Conservation (phyloP, 2,329 filamentous ascomycete genomes). For the Davidsoniella neocaledoniae region DNA sequence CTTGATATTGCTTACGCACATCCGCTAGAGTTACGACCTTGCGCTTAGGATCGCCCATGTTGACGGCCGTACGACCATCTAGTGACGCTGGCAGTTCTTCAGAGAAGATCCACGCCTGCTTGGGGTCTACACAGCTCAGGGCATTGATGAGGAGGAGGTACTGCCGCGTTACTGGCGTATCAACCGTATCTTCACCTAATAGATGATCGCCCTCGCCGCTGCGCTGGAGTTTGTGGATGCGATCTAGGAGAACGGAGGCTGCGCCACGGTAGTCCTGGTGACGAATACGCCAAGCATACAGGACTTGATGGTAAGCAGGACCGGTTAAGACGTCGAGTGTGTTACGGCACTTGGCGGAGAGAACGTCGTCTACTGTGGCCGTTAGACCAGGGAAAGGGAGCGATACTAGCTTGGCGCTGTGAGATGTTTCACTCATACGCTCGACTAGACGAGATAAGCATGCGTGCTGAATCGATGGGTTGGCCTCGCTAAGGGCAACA, state of each 20-base stretch:
- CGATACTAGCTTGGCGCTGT: conserved; percentile 50
- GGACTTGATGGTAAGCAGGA: conserved; percentile 75
- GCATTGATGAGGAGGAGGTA: conserved; percentile 90
- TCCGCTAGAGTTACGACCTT: conserved; percentile 74
- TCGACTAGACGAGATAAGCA: conserved; percentile 54
- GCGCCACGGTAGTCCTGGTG: conserved; percentile 74
- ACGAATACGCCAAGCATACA: conserved; percentile 80
- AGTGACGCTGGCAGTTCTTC: conserved; percentile 21
- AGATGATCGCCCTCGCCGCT: conserved; percentile 30
- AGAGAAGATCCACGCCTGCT: conserved; percentile 65
- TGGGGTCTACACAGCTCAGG: conserved; percentile 64
- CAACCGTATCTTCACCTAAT: conserved; percentile 37
- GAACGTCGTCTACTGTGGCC: conserved; percentile 61
- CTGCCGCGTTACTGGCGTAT: conserved; percentile 52
- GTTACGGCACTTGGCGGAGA: conserved; percentile 53
- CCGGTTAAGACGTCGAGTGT: conserved; percentile 47
- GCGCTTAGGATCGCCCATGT: conserved; percentile 32
- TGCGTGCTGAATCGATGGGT: conserved; percentile 47
- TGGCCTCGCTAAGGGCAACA: conserved; percentile 49
- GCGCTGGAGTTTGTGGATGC: conserved; percentile 43
- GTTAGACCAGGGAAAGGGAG: conserved; percentile 67
- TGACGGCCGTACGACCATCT: conserved; percentile 12
- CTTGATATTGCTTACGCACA: conserved; percentile 74
- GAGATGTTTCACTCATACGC: conserved; percentile 50
- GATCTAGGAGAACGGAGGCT: conserved; percentile 44